Evolutionary conservation across 805 yeast species (phyloP).

Genomic region (Tetrapisispora namnaoensis): DNA sequence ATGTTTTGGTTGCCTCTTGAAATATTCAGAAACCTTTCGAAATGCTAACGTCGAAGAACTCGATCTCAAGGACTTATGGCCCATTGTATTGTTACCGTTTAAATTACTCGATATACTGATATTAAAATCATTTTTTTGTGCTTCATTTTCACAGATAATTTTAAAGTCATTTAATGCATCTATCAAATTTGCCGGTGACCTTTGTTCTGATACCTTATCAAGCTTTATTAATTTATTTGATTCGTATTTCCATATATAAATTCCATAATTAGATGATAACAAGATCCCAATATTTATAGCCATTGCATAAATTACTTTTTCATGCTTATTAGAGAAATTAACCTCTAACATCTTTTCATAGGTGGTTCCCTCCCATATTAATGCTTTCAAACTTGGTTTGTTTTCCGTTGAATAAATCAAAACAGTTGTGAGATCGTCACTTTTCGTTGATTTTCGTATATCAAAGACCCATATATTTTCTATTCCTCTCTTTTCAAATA

Average conservation of each 20-base stretch:
- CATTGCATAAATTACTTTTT: constrained; percentile 13
- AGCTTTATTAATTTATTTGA: constrained; percentile 9
- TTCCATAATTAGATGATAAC: constrained; percentile 14
- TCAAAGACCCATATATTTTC: constrained; percentile 20
- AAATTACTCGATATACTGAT: neutral
- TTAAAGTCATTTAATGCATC: constrained; percentile 13
- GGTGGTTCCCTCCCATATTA: constrained; percentile 23
- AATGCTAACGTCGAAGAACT: constrained; percentile 6
- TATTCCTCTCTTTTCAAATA: constrained; percentile 26
- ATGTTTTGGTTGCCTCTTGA: constrained; percentile 10
- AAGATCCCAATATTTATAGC: constrained; percentile 12
- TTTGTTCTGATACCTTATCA: constrained; percentile 15
- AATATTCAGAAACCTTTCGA: neutral
- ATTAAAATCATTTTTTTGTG: neutral
- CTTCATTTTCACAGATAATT: neutral
- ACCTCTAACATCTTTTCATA: constrained; percentile 21
- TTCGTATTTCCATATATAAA: constrained; percentile 20
- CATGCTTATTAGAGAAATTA: constrained; percentile 12
- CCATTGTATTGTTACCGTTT: neutral
- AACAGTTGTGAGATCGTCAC: constrained; percentile 9
- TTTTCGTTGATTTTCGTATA: constrained; percentile 1
- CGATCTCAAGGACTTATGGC: constrained; percentile 9
- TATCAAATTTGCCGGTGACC: constrained; percentile 15
- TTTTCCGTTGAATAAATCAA: constrained; percentile 14
- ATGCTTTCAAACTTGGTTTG: constrained; percentile 15